A percentile compares a stretch with the other conserved stretches of the same genome.
These are phyloP conservation scores for Phylloboletellus chloephorus DNA, from an alignment of 1,284 basidiomycete species.

Conservation along the genomic window DNA sequence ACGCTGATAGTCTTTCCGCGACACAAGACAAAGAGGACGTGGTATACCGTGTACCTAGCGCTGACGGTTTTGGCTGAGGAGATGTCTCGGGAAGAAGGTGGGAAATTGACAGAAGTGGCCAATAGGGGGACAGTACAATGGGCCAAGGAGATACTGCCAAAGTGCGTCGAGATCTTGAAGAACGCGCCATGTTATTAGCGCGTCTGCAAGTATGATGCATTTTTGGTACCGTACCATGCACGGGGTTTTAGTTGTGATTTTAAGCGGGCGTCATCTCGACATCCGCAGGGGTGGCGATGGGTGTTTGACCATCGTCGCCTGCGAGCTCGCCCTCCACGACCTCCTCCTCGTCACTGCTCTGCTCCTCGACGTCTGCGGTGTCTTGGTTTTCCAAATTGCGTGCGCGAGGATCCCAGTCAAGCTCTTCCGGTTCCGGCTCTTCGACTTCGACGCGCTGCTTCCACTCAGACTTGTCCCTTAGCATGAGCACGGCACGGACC, in stretches of 20 bases:
- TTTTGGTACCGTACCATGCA: not conserved
- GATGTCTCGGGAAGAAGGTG: slow-evolving; percentile 2
- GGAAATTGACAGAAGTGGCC: not conserved
- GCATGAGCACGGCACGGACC: slow-evolving; percentile 62
- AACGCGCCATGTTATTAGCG: slow-evolving; percentile 45
- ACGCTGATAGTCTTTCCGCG: slow-evolving; percentile 37
- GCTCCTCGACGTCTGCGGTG: slow-evolving; percentile 37
- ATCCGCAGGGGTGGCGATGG: slow-evolving; percentile 19
- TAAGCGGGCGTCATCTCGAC: slow-evolving; percentile 22
- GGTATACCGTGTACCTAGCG: slow-evolving; percentile 67
- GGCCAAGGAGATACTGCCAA: slow-evolving; percentile 38
- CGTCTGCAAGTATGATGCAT: not conserved
- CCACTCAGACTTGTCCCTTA: slow-evolving; percentile 74
- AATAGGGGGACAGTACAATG: slow-evolving; percentile 30
- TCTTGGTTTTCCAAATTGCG: slow-evolving; percentile 26
- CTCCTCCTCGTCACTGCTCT: slow-evolving; percentile 34
- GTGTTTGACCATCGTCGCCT: slow-evolving; percentile 29
- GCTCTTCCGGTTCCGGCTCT: slow-evolving; percentile 68
- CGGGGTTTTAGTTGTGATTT: slow-evolving; percentile 1
- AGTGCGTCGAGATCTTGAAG: slow-evolving; percentile 38
- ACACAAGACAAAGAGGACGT: slow-evolving; percentile 57
- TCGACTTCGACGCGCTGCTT: slow-evolving; percentile 66
- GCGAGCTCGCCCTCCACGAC: slow-evolving; percentile 33
- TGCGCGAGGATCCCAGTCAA: slow-evolving; percentile 56
- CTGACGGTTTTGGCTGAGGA: slow-evolving; percentile 44